Conservation (phyloP, 805 yeast species). For the Wickerhamomyces subpelliculosus region DNA sequence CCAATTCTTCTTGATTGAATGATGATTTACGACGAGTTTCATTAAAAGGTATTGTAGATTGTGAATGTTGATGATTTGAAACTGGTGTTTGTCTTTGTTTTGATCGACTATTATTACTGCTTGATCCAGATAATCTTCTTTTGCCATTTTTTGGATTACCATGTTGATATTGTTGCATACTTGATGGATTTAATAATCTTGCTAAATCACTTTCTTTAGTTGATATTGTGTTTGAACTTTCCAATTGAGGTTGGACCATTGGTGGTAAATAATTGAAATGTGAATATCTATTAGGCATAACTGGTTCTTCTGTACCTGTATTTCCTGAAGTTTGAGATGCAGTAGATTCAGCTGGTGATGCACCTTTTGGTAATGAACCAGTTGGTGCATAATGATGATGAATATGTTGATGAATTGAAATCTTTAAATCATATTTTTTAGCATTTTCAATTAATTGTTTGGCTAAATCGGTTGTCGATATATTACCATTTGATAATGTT, state of each 20-base stretch:
- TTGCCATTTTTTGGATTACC: constrained; percentile 1
- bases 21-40: constrained; percentile 8
- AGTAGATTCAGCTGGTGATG: constrained; percentile 18
- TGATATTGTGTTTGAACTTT: constrained; percentile 41
- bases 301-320: constrained; percentile 12
- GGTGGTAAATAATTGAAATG: constrained; percentile 76
- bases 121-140: constrained; percentile 14
- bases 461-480: constrained; percentile 46
- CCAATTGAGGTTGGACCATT: constrained; percentile 64
- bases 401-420: constrained; percentile 80
- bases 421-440: constrained; percentile 43
- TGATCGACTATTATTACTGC: constrained; percentile 12
- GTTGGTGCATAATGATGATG: constrained; percentile 61
- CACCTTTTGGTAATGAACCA: constrained; percentile 27
- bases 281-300: constrained; percentile 49
- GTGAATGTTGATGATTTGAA: not conserved
- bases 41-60: not conserved
- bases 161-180: not conserved
- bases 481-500: constrained; percentile 43
- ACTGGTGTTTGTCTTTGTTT: constrained; percentile 1
- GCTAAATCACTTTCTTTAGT: constrained; percentile 38
- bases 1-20: constrained; percentile 38
- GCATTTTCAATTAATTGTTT: constrained; percentile 56
- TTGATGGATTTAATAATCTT: constrained; percentile 34
- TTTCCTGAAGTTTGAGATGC: constrained; percentile 15